phyloP scores from a whole-genome alignment of 495 filamentous ascomycete species.

The Haplographium delicatum region DNA sequence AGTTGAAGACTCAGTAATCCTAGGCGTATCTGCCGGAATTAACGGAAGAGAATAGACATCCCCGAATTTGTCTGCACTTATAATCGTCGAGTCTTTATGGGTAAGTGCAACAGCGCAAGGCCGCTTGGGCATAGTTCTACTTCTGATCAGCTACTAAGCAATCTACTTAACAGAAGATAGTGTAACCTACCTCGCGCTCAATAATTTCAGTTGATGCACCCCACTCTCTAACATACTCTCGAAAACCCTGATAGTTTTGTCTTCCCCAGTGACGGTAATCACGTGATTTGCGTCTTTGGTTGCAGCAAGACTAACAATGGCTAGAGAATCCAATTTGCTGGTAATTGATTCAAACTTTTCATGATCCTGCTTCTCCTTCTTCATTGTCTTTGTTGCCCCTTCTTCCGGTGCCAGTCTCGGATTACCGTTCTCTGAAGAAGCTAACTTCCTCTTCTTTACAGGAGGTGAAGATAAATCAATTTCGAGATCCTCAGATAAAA shows the following conservation, averaged over 20 bases:
- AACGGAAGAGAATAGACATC: conserved; percentile 91
- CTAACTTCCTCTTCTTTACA: conserved; percentile 24
- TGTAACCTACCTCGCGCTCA: conserved; percentile 63
- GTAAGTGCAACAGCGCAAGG: conserved; percentile 70
- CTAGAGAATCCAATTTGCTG: conserved; percentile 32
- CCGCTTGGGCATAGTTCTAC: conserved; percentile 82
- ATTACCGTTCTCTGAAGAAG: background rate
- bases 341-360: conserved; percentile 10
- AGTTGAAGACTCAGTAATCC: background rate
- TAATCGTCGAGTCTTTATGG: conserved; percentile 59
- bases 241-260: conserved; percentile 86
- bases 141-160: conserved; percentile 18
- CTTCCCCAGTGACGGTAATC: conserved; percentile 75
- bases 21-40: conserved; percentile 27
- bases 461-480: conserved; percentile 9
- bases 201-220: conserved; percentile 41
- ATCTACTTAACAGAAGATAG: background rate
- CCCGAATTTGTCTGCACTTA: conserved; percentile 90
- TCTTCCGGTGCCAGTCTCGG: background rate
- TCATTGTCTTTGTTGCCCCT: too few relatives aligned
- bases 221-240: conserved; percentile 53
- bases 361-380: conserved; percentile 18
- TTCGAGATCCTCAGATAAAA: background rate
- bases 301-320: conserved; percentile 51
- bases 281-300: conserved; percentile 60